Evolutionary conservation across 2,329 filamentous ascomycete species (phyloP).

Genomic region (Xylaria polymorpha): DNA sequence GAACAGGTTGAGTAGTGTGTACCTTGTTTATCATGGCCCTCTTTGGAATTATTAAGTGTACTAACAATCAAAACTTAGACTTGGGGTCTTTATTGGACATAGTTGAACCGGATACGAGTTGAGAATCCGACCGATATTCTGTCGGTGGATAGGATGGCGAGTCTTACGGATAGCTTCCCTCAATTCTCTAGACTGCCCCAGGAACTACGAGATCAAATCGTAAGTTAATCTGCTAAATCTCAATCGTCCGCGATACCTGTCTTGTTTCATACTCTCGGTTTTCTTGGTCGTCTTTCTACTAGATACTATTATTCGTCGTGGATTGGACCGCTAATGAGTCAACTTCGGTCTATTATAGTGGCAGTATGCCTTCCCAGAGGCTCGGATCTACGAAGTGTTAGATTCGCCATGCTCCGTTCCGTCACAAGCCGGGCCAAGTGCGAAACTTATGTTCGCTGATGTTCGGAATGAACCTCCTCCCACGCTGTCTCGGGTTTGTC

Average conservation of each 20-base stretch:
- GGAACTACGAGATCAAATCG: conserved; percentile 59
- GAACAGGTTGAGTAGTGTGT: neutral
- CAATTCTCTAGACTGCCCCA: conserved; percentile 54
- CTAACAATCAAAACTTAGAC: neutral
- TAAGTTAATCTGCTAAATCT: conserved; percentile 20
- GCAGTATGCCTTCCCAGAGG: conserved; percentile 58
- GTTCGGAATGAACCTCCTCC: conserved; percentile 59
- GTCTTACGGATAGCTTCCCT: conserved; percentile 38
- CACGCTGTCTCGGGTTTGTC: conserved; percentile 57
- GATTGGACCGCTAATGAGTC: conserved; percentile 16
- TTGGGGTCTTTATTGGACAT: neutral
- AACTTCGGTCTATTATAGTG: conserved; percentile 45
- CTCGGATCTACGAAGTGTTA: conserved; percentile 60
- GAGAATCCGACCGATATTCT: neutral
- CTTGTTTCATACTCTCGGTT: neutral
- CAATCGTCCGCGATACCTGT: neutral
- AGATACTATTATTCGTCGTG: neutral
- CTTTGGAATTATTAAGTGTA: neutral
- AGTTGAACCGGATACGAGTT: neutral
- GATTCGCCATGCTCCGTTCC: conserved; percentile 58
- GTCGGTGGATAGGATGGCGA: conserved; percentile 21
- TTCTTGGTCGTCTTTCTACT: neutral
- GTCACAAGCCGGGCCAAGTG: conserved; percentile 53
- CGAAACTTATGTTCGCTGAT: conserved; percentile 61
- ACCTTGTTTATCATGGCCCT: neutral